These are phyloP conservation scores for Orychophragmus violaceus DNA, from an alignment of 345 rosid genomes.

Conservation along the genomic window DNA sequence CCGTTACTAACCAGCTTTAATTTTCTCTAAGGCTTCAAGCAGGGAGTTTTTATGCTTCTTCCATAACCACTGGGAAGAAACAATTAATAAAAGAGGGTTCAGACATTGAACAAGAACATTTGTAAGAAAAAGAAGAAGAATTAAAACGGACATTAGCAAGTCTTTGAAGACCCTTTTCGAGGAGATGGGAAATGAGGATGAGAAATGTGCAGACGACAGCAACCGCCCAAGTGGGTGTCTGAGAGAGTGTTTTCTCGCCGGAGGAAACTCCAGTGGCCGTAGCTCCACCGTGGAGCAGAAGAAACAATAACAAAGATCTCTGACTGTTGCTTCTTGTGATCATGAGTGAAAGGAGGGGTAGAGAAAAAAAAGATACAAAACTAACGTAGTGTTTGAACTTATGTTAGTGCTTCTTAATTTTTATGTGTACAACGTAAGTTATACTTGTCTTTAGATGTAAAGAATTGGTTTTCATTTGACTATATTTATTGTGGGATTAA, in stretches of 20 bases:
- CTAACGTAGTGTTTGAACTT: constrained; percentile 15
- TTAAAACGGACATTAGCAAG: constrained; percentile 41
- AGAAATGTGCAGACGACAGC: constrained; percentile 70
- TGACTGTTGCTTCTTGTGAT: constrained; percentile 11
- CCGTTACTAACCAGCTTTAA: constrained; percentile 58
- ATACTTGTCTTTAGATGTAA: not conserved
- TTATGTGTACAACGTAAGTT: constrained; percentile 2
- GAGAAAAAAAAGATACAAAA: constrained; percentile 3
- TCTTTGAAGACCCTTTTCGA: constrained; percentile 71
- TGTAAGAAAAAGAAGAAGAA: not conserved
- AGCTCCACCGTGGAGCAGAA: constrained; percentile 12
- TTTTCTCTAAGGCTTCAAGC: constrained; percentile 75
- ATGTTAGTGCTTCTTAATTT: constrained; percentile 3
- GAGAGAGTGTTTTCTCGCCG: constrained; percentile 49
- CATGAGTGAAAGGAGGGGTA: constrained; percentile 22
- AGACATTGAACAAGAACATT: constrained; percentile 1
- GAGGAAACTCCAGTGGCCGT: constrained; percentile 8
- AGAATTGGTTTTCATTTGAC: constrained; percentile 10
- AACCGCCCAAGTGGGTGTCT: constrained; percentile 95
- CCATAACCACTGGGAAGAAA: constrained; percentile 62
- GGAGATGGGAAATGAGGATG: constrained; percentile 55
- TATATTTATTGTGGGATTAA: not conserved
- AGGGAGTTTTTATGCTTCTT: constrained; percentile 73
- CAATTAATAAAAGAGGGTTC: not conserved
- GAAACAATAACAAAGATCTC: constrained; percentile 16